phyloP scores from a whole-genome alignment of 2,329 filamentous ascomycete genomes.

The Pyrenophora teres region DNA sequence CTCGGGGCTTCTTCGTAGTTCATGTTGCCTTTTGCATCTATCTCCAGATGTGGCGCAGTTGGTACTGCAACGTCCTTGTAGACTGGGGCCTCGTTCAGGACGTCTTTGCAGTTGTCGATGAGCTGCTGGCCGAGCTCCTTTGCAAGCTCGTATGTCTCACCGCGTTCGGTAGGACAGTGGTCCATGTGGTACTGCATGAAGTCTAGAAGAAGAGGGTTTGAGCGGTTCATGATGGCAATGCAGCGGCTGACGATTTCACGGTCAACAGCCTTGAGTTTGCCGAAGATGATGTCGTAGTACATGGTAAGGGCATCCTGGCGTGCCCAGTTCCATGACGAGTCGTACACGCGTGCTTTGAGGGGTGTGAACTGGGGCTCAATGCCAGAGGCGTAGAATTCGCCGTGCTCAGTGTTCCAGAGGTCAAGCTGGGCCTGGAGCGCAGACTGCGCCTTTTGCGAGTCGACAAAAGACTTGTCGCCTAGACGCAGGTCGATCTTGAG shows the following conservation, averaged over 20 bases:
- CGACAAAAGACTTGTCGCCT: constrained; percentile 92
- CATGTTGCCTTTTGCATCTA: constrained; percentile 90
- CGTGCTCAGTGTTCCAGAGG: constrained; percentile 92
- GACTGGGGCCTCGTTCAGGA: constrained; percentile 78
- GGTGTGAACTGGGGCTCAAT: constrained; percentile 94
- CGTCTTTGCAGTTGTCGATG: constrained; percentile 96
- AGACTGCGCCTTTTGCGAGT: constrained; percentile 81
- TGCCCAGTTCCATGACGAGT: constrained; percentile 99
- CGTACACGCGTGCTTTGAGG: constrained; percentile 93
- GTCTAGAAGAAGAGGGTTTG: constrained; percentile 91
- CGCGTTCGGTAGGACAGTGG: constrained; percentile 93
- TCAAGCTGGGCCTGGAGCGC: constrained; percentile 92
- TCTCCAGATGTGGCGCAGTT: constrained; percentile 88
- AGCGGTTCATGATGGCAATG: constrained; percentile 99
- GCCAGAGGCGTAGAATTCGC: constrained; percentile 91
- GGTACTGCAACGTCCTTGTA: constrained; percentile 96
- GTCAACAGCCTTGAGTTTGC: constrained; percentile 87
- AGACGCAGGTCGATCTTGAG: constrained; percentile 95
- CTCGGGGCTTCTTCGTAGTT: constrained; percentile 88
- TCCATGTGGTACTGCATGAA: constrained; percentile 99
- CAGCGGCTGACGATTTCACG: constrained; percentile 98
- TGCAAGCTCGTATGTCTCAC: constrained; percentile 96
- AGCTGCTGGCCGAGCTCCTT: constrained; percentile 92
- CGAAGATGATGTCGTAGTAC: constrained; percentile 99
- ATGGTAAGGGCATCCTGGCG: constrained; percentile 96